Evolutionary conservation across 768 basidiomycete genomes (phyloP).

Genomic region (Lyophyllum atratum): DNA sequence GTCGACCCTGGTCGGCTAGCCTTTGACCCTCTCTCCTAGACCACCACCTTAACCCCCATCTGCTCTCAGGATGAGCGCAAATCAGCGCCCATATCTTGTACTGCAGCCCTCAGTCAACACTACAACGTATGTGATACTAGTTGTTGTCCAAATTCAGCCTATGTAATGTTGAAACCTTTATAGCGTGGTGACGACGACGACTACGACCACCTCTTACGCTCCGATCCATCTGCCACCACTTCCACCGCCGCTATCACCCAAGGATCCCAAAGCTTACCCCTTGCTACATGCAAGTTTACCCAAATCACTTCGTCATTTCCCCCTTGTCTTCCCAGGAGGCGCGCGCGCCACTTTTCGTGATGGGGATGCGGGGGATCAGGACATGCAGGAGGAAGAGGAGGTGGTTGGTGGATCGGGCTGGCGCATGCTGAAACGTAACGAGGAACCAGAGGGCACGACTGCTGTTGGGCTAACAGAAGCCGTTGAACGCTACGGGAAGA

Average conservation of each 20-base stretch:
- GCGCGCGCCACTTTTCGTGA: slow-evolving; percentile 79
- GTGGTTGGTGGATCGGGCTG: slow-evolving; percentile 68
- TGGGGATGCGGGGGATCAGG: slow-evolving; percentile 60
- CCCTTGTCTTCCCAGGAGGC: slow-evolving; percentile 80
- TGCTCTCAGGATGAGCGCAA: slow-evolving; percentile 56
- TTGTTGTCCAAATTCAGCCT: slow-evolving; percentile 9
- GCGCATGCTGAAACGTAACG: slow-evolving; percentile 73
- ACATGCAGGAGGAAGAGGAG: slow-evolving; percentile 74
- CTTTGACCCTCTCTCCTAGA: slow-evolving; percentile 10
- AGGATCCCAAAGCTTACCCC: slow-evolving; percentile 80
- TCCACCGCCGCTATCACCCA: slow-evolving; percentile 69
- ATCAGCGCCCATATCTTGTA: slow-evolving; percentile 65
- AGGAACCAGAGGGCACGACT: slow-evolving; percentile 46
- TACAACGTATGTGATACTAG: slow-evolving; percentile 61
- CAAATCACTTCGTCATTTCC: slow-evolving; percentile 69
- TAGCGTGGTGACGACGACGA: slow-evolving; percentile 90
- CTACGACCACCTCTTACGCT: slow-evolving; percentile 86
- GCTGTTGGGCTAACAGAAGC: slow-evolving; percentile 75
- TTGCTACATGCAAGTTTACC: slow-evolving; percentile 77
- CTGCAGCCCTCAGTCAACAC: slow-evolving; percentile 85
- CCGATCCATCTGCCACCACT: slow-evolving; percentile 82
- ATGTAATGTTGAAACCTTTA: slow-evolving; percentile 22
- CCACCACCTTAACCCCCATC: slow-evolving; percentile 22
- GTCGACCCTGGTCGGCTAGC: slow-evolving; percentile 2
- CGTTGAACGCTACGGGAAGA: slow-evolving; percentile 86